phyloP scores from a whole-genome alignment of 23 red algal species.

The Gracilaria domingensis region DNA sequence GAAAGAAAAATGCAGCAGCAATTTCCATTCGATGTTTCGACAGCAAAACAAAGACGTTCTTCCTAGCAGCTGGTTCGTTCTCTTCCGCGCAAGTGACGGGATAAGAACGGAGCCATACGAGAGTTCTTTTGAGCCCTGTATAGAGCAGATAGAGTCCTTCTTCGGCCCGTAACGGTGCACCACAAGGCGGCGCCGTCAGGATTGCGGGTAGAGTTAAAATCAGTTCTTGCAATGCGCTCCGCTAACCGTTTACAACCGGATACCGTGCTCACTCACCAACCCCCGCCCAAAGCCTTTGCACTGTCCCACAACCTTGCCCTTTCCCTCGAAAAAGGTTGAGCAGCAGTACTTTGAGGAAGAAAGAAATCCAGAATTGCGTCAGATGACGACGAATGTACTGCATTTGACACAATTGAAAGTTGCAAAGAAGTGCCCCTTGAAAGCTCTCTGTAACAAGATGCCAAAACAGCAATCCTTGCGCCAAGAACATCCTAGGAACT shows the following conservation, averaged over 20 bases:
- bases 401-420: constrained; percentile 53
- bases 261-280: constrained; percentile 67
- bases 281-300: constrained; percentile 55
- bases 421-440: constrained; percentile 28
- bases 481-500: constrained; percentile 58
- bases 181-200: constrained; percentile 78
- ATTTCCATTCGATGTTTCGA: constrained; percentile 80
- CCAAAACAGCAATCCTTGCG: constrained; percentile 52
- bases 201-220: constrained; percentile 47
- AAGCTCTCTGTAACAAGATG: constrained; percentile 43
- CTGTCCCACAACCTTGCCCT: constrained; percentile 46
- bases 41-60: constrained; percentile 87
- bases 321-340: background rate
- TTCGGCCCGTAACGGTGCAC: constrained; percentile 57
- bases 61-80: constrained; percentile 70
- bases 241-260: constrained; percentile 50
- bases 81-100: constrained; percentile 52
- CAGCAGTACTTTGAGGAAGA: constrained; percentile 2
- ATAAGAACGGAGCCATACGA: constrained; percentile 69
- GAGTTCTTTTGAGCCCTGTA: constrained; percentile 60
- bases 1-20: constrained; percentile 81
- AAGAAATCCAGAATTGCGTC: constrained; percentile 80
- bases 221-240: constrained; percentile 65
- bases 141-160: constrained; percentile 55
- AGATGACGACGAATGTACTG: constrained; percentile 69